phyloP scores from a whole-genome alignment of 805 yeast genomes.

The Candida silvatica region DNA sequence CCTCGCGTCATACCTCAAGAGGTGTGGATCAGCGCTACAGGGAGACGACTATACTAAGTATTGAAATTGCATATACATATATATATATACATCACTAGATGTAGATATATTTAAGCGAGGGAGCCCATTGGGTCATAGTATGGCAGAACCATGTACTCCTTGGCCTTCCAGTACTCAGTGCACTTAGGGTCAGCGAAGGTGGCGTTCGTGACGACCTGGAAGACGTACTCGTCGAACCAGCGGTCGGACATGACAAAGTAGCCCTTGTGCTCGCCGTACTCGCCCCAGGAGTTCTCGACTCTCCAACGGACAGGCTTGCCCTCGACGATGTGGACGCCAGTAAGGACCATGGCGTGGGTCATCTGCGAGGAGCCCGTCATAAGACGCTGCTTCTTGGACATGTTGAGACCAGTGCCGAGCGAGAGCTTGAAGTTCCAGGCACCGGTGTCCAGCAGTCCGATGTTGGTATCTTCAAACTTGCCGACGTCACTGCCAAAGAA shows the following conservation, averaged over 20 bases:
- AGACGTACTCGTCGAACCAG: conserved; percentile 70
- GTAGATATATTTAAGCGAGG: conserved; percentile 30
- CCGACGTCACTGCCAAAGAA: conserved; percentile 89
- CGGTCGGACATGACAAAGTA: conserved; percentile 64
- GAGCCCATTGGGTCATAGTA: conserved; percentile 82
- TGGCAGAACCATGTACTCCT: conserved; percentile 42
- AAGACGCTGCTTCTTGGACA: conserved; percentile 27
- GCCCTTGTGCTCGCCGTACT: conserved; percentile 60
- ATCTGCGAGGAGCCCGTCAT: conserved; percentile 45
- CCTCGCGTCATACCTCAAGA: conserved; percentile 60
- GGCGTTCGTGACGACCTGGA: conserved; percentile 47
- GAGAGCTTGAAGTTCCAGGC: conserved; percentile 63
- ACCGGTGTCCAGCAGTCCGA: conserved; percentile 66
- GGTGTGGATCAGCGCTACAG: conserved; percentile 86
- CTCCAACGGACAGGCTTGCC: conserved; percentile 63
- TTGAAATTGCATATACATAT: too few relatives aligned
- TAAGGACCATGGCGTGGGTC: conserved; percentile 89
- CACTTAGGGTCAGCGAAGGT: conserved; percentile 27
- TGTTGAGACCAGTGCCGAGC: conserved; percentile 29
- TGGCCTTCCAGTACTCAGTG: conserved; percentile 39
- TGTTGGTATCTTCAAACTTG: conserved; percentile 49
- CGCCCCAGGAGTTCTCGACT: conserved; percentile 80
- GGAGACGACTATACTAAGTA: too few relatives aligned
- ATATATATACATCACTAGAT: not conserved
- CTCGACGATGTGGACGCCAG: conserved; percentile 62